Conservation (phyloP, 2,329 filamentous ascomycete genomes). For the Dactylonectria macrodidyma region DNA sequence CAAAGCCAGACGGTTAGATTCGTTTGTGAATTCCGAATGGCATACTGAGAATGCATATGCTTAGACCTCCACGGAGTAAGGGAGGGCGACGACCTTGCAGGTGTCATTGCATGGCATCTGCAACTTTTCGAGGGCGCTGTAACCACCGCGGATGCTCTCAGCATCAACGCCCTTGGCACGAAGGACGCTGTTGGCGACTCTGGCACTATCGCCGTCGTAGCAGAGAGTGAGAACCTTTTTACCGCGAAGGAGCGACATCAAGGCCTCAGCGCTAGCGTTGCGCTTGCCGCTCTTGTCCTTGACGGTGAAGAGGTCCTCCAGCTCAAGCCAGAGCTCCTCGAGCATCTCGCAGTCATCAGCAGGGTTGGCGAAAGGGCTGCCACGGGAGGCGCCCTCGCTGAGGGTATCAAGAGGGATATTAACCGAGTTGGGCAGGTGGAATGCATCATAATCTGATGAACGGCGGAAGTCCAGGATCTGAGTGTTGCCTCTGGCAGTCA, state of each 20-base stretch:
- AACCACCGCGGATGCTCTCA: constrained; percentile 62
- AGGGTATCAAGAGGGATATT: constrained; percentile 61
- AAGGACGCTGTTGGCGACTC: constrained; percentile 69
- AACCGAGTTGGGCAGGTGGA: constrained; percentile 62
- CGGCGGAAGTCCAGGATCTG: constrained; percentile 62
- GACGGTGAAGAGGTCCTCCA: constrained; percentile 61
- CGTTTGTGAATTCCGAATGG: neutral
- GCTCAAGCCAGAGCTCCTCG: constrained; percentile 63
- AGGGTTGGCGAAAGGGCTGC: constrained; percentile 56
- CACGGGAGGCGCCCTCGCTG: constrained; percentile 45
- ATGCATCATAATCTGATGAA: constrained; percentile 57
- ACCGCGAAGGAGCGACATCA: constrained; percentile 50
- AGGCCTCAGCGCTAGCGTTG: constrained; percentile 46
- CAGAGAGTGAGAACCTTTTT: constrained; percentile 64
- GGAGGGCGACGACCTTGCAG: constrained; percentile 41
- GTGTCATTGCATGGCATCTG: constrained; percentile 47
- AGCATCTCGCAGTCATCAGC: constrained; percentile 63
- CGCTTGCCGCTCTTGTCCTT: constrained; percentile 47
- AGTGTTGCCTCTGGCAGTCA: constrained; percentile 48
- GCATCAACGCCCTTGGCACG: constrained; percentile 65
- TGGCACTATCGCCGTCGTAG: constrained; percentile 67
- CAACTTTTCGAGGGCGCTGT: constrained; percentile 44
- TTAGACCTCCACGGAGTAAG: constrained; percentile 45
- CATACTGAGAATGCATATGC: neutral
- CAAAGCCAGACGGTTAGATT: neutral